These are phyloP conservation scores for Fusarium tupiense DNA, from an alignment of 2,329 filamentous ascomycete genomes.

Conservation along the genomic window DNA sequence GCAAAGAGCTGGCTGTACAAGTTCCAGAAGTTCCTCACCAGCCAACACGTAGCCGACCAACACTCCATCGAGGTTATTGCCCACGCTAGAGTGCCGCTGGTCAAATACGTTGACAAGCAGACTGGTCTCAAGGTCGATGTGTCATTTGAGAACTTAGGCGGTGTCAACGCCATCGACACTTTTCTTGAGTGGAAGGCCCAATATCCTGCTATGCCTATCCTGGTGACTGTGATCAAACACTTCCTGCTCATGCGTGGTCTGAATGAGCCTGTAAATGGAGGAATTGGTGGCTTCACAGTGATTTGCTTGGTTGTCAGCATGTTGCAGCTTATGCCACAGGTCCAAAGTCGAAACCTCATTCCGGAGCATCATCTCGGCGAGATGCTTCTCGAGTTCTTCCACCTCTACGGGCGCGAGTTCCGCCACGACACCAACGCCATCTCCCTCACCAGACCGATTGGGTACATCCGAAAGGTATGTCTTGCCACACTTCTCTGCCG, in stretches of 20 bases:
- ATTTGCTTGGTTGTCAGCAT: conserved; percentile 94
- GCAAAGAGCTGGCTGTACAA: conserved; percentile 68
- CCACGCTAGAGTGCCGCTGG: conserved; percentile 84
- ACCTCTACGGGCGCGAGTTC: conserved; percentile 88
- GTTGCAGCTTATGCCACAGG: conserved; percentile 80
- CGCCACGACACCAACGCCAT: conserved; percentile 77
- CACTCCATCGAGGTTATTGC: conserved; percentile 74
- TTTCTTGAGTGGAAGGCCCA: conserved; percentile 81
- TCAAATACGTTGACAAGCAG: conserved; percentile 85
- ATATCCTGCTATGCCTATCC: conserved; percentile 85
- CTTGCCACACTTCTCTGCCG: background rate
- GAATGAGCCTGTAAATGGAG: conserved; percentile 91
- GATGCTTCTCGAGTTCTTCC: conserved; percentile 86
- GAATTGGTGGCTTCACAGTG: conserved; percentile 92
- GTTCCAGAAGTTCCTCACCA: conserved; percentile 69
- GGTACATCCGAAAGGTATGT: conserved; percentile 79
- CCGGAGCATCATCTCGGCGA: conserved; percentile 78
- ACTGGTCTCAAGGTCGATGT: conserved; percentile 90
- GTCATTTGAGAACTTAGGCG: conserved; percentile 92
- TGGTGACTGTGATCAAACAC: conserved; percentile 92
- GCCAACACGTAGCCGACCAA: conserved; percentile 64
- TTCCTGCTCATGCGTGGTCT: conserved; percentile 88
- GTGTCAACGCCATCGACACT: conserved; percentile 80
- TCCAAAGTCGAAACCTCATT: conserved; percentile 68
- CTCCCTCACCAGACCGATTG: conserved; percentile 73